Base-by-base conservation (phyloP, 2,329 filamentous ascomycete species). In the Talaromyces albobiverticillius region DNA sequence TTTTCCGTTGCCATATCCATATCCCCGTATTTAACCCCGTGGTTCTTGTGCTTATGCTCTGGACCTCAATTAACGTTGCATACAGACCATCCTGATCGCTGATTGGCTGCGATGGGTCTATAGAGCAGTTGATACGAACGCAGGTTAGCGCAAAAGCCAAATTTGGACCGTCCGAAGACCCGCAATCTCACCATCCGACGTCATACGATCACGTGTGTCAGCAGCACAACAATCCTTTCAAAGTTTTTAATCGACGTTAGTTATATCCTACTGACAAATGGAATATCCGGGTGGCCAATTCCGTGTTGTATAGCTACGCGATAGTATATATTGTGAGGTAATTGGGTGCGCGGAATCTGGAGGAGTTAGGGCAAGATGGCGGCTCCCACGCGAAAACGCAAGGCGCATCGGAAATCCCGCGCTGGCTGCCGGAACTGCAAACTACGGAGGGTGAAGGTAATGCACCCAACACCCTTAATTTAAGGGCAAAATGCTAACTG, bases 401-500 rank as follows among this genome's bases (percentile, higher is more conserved):
- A 57, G 11, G 18, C 43, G 2, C 81, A 84, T 59, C 77, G 69
- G 20, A 83, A 83, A 60, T 83, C 79, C 1, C 71, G 78, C 16
- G 68, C 71, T 13, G 81, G 81, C 2, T 83, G 81, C 59, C 74
- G 74, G 3, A 83, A 83, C 59, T 84, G 82, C 63, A 64, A 62
- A 67, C 57, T 56, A 34, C 50, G 54, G n/a, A 46, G 53, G 41
- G 58, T 61, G 29, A 53, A 57, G 48, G 51, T 61, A 46, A n/a
- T n/a, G n/a, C n/a, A n/a, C n/a, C n/a, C n/a, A n/a, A n/a, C n/a
- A n/a, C n/a, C n/a, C n/a, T n/a, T n/a, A n/a, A n/a, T n/a, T n/a
- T n/a, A n/a, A n/a, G n/a, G n/a, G n/a, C n/a, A n/a, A 29, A 10
- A 23, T 2, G 41, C 25, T 25, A n/a, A 49, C 22, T 18, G 42